Evolutionary conservation across 2,329 filamentous ascomycete species (phyloP).

Genomic region (Apiospora arundinis): DNA sequence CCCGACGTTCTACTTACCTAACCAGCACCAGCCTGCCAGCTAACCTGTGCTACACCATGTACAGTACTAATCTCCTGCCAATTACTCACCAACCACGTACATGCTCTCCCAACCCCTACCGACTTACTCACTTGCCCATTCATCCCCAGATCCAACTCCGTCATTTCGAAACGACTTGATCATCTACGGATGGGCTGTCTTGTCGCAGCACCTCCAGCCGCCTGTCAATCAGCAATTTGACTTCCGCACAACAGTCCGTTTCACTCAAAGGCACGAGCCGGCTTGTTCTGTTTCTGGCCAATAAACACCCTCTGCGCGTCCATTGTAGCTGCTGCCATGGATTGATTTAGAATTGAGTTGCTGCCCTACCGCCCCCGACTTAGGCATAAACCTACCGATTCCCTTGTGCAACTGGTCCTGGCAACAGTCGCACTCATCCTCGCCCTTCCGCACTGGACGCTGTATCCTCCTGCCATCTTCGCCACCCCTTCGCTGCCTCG

Average conservation of each 20-base stretch:
- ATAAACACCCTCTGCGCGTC: conserved; percentile 9
- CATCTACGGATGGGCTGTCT: conserved; percentile 10
- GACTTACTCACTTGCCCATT: background rate
- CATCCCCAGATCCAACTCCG: conserved; percentile 6
- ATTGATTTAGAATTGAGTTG: conserved; percentile 18
- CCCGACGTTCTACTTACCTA: background rate
- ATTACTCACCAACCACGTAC: background rate
- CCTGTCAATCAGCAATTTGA: conserved; percentile 6
- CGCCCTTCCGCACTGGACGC: background rate
- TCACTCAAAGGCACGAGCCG: background rate
- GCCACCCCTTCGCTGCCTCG: background rate
- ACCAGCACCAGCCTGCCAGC: background rate
- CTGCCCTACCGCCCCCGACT: conserved; percentile 18
- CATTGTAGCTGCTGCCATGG: conserved; percentile 18
- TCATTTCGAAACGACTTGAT: conserved; percentile 13
- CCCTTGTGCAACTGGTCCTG: background rate
- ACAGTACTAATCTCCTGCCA: background rate
- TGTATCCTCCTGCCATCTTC: background rate
- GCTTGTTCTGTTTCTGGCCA: background rate
- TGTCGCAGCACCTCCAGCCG: conserved; percentile 12
- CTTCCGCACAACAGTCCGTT: background rate
- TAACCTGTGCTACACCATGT: background rate
- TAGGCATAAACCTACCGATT: conserved; percentile 18
- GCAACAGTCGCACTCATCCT: background rate
- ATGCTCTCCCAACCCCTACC: conserved; percentile 14